These are phyloP conservation scores for Asterionellopsis glacialis DNA, from an alignment of 108 stramenopile species.

Conservation along the genomic window DNA sequence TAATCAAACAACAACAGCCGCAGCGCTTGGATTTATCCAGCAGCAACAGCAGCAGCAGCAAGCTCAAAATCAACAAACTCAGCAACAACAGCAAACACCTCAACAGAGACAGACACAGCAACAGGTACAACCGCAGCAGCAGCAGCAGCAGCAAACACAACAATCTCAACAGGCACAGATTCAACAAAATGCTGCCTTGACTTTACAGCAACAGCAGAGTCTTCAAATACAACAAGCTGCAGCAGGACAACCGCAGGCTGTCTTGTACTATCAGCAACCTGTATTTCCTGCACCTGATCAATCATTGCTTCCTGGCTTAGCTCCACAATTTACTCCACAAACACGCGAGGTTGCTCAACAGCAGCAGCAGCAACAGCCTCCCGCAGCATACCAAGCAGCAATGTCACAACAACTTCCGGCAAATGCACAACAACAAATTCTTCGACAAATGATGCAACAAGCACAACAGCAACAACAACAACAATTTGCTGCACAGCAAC, in stretches of 20 bases:
- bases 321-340: neutral
- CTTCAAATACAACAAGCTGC: conserved; percentile 2
- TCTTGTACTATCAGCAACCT: too few relatives aligned
- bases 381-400: neutral
- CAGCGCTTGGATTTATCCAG: neutral
- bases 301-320: too few relatives aligned
- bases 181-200: neutral
- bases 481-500: too few relatives aligned
- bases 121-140: neutral
- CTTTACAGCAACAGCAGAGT: neutral
- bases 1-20: neutral
- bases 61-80: conserved; percentile 3
- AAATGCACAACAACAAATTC: neutral
- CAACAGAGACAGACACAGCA: neutral
- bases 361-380: neutral
- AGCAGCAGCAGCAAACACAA: neutral
- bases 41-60: conserved; percentile 13
- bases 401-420: neutral
- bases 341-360: neutral
- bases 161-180: neutral
- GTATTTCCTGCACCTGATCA: too few relatives aligned
- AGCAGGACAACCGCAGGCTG: neutral
- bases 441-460: conserved; percentile 10
- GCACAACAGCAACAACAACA: neutral
- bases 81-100: neutral